Evolutionary conservation across 805 yeast genomes (phyloP), one percentile per base, ranked within the genome.

Genomic region (Starmerella asiatica): DNA sequence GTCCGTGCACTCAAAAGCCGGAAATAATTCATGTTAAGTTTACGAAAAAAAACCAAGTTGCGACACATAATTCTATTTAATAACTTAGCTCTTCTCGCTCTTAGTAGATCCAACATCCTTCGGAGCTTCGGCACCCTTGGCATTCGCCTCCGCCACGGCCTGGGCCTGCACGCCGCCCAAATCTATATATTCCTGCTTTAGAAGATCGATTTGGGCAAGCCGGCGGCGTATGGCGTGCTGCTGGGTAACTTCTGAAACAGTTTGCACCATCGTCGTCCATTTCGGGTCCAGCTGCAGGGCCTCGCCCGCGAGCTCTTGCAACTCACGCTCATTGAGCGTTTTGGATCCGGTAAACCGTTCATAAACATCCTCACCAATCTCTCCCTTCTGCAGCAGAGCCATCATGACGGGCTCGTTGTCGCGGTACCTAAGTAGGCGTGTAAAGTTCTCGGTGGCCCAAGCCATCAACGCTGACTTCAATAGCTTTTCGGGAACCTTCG

Each of bases 201-300:
- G 42, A 5, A 37, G 23, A n/a, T 43, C 47, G 18, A 56, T 46
- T 39, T 57, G 57, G 14, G 38, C 50, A 26, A 76, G 59, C 54
- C 96, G 77, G 65, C 91, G 75, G 60, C 88, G 72, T 38, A 88
- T 65, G 1, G 95, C 95, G 61, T 81, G 88, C 57, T 88, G 91
- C 60, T 85, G 81, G 47, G 94, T 83, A 37, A 88, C 78, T 56
- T 91, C 96, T 32, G 86, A 78, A 12, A 77, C 70, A 8, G 80
- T 80, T 54, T 84, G 79, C 53, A 84, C 73, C 33, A 69, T 62
- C 47, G 72, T 79, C 6, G 78, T 74, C 94, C 95, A 86, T 26
- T 84, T 88, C 33, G 75, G 72, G 54, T 81, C 79, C 48, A 71
- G 63, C 15, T 62, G 49, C 56, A 82, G 84, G 32, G 91, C 84